Evolutionary conservation across 371 early-diverging fungal genomes (phyloP).

Genomic region (Catenaria anguillulae): DNA sequence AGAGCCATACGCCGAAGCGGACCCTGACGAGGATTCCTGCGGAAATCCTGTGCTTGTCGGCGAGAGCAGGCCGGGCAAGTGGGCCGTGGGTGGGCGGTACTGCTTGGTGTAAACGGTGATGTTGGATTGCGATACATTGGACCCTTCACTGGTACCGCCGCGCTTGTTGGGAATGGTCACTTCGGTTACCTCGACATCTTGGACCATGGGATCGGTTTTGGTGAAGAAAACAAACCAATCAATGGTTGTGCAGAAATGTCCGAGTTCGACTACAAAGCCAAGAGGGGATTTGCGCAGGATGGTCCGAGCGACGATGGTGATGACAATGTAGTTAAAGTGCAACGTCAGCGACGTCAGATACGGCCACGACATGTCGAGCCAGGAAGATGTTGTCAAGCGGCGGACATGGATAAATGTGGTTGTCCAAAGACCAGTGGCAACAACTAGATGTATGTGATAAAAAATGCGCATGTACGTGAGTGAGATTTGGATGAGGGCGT

Average conservation of each 20-base stretch:
- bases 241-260: not conserved
- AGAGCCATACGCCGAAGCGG: too few species aligned
- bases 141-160: too few species aligned
- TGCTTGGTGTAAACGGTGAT: not conserved
- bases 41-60: too few species aligned
- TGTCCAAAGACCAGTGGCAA: not conserved
- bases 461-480: too few species aligned
- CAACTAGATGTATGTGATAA: not conserved
- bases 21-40: too few species aligned
- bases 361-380: not conserved
- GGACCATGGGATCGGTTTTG: not conserved
- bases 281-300: not conserved
- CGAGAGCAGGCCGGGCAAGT: too few species aligned
- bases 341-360: not conserved
- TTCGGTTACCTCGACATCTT: not conserved
- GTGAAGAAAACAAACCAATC: not conserved
- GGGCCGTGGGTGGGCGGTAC: not conserved
- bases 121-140: too few species aligned
- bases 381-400: not conserved
- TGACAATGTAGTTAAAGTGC: not conserved
- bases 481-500: too few species aligned
- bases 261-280: not conserved
- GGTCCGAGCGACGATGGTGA: not conserved
- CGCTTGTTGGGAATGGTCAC: not conserved
- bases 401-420: slow-evolving; percentile 1